Base-by-base conservation (phyloP, 1,139 yeast species). In the Candida gigantensis region DNA sequence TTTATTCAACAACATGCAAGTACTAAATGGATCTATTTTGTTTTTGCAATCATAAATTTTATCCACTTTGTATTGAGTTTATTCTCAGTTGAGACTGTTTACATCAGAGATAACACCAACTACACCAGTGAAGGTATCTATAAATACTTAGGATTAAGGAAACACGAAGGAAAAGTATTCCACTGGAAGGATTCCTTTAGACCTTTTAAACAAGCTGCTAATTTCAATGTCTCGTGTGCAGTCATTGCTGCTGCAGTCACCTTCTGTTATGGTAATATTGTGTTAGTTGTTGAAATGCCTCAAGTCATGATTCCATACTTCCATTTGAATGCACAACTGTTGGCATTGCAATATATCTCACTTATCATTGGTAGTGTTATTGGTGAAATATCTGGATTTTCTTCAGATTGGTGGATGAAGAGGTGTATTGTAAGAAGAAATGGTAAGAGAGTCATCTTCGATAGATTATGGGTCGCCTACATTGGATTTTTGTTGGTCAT, bases 401-500 rank as follows among this genome's bases (percentile, higher is more conserved):
- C 50, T 12, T 54, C 59, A 13, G 62, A 57, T 40, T 45, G 47
- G 47, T 54, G 58, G 59, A 55, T 57, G 58, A 41, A 40, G 21
- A 34, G 39, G 21, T 32, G 47, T 34, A 36, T 33, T 25, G 35
- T 25, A 10, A 42, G 33, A 26, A 41, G 57, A 33, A 39, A 44
- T 11, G 50, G 53, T 13, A 26, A 39, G 19, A 38, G 43, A 40
- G 38, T 46, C 16, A 42, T 50, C 24, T 56, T 45, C 34, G 57
- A 54, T 31, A 43, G 62, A 20, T 43, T 57, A 34, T 46, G 52
- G 50, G 30, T 51, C 19, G 39, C 55, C 5, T 57, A 57, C 39
- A 35, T 40, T 32, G 62, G 62, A 3, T 56, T 43, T 28, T 16
- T 49, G 11, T 39, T 46, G 14, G 51, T 47, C 10, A 48, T 57